Evolutionary conservation across 345 rosid species (phyloP).

Genomic region (Syzygium jambos): DNA sequence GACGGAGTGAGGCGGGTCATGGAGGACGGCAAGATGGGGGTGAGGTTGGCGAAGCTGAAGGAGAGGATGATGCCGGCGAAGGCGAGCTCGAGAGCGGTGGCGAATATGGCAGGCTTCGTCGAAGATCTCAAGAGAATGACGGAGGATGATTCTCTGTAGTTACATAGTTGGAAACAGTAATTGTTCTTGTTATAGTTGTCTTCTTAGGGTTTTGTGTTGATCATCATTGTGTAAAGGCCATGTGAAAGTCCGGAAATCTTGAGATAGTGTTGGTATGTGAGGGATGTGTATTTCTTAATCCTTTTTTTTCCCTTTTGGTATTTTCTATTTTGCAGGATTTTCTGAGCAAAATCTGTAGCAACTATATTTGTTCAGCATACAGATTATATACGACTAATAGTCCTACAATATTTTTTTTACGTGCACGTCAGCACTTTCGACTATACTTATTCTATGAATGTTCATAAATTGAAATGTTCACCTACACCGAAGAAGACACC

Average conservation of each 20-base stretch:
- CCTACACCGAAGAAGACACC: neutral
- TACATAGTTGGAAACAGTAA: neutral
- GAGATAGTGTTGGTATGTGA: neutral
- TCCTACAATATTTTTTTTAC: neutral
- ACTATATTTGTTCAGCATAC: neutral
- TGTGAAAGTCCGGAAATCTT: neutral
- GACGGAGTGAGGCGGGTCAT: constrained; percentile 33
- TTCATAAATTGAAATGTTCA: neutral
- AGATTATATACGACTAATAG: neutral
- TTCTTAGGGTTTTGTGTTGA: neutral
- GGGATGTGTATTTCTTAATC: too few relatives aligned
- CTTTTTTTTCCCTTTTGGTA: neutral
- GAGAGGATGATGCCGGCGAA: constrained; percentile 31
- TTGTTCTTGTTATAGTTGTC: neutral
- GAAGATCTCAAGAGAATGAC: constrained; percentile 5
- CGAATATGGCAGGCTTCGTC: constrained; percentile 18
- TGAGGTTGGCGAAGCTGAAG: constrained; percentile 26
- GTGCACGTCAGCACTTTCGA: neutral
- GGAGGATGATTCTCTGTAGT: neutral
- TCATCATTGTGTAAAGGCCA: neutral
- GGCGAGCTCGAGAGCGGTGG: constrained; percentile 7
- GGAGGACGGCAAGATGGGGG: constrained; percentile 35
- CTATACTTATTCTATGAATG: neutral
- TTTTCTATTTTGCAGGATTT: neutral
- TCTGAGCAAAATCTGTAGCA: neutral